Evolutionary conservation across 2,329 filamentous ascomycete genomes (phyloP), one percentile per base, ranked within the genome.

Genomic region (Clathrospora elynae): DNA sequence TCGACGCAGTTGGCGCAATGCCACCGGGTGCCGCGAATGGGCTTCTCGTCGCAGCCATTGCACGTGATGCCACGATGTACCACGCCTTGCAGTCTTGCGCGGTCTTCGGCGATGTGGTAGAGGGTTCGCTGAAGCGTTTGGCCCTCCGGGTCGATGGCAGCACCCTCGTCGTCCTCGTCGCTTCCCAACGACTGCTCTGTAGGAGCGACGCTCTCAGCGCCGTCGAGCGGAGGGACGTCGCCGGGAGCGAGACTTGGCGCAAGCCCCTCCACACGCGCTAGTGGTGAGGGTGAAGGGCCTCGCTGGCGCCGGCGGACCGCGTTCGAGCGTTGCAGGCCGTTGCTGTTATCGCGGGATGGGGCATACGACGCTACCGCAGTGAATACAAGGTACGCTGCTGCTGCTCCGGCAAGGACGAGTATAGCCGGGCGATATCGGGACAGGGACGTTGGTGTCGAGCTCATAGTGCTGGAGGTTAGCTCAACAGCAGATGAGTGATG

Each of bases 1-100:
- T 99, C 92, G 53, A 88, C 84, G 67, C 93, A 99, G 73, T 99
- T 97, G 58, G 90, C 86, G 71, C 93, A 99, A 46, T 91, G 87
- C 74, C 95, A 99, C 43, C 93, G 83, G 48, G 96, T 87, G 11
- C 93, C 93, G 37, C 89, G 86, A 49, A 99, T 97, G 9, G 93
- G 92, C 35, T 88, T 84, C 60, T 87, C 84, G 41, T 88, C 88
- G 60, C 93, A 99, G 35, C 84, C 84, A 68, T 97, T 96, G 67
- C 93, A 99, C 24, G 86, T 87, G 48, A 95, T 95, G 9, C 93
- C 92, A 9, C 92, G 82, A 68, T 99, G 93, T 14, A 96, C 86
- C 62, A 93, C 96, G 4, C 59, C 57, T 22, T 61, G 92, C 36
- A 88, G 81, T 42, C 86, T 83, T 1, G 91, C 90, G 65, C 96